Base-by-base conservation (phyloP, 202 grass and related monocot genomes). In the Eragrostis tef region DNA sequence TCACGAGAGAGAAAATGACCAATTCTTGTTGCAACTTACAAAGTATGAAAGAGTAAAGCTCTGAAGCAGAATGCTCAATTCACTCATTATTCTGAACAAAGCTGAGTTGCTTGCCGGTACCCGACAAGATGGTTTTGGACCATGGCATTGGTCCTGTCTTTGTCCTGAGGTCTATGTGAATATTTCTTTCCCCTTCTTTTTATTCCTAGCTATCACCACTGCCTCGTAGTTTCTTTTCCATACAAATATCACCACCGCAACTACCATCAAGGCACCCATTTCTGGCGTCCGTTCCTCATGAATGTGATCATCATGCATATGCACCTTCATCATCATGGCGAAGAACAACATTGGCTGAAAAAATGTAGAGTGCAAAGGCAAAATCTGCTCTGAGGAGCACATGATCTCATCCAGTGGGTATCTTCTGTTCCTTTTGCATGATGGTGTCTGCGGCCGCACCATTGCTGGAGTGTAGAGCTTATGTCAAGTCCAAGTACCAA, bases 1-100 rank as follows among this genome's bases (percentile, higher is more conserved):
- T 95, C 86, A 74, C 88, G 95, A 82, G 92, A 93, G 79, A 90
- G 75, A 77, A 90, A 87, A 62, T 83, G 73, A 67, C 77, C 71
- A 82, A 84, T 54, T 73, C 57, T 46, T 47, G 8, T 2, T 84
- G 72, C 13, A 86, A 75, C 82, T 83, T 88, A 48, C 80, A 90
- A 71, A 80, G 77, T 73, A 87, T 79, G 81, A 83, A 87, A 68
- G 87, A 88, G 85, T 91, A 83, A 58, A 81, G 79, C 41, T 44
- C 70, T 78, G 65, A 81, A 81, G 80, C 70, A 88, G 64, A 86
- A 68, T 34, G 81, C 74, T 64, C 64, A 67, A 25, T 85, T 11
- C 36, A 78, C 42, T 84, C 67, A 52, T 73, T 60, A 45, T 47
- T 82, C 60, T 74, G 64, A 70, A 24, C 34, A 67, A 81, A 31